Percentiles rank a stretch among this genome's conserved stretches.
phyloP scores from a whole-genome alignment of 2,329 filamentous ascomycete species.

The Diaporthe humulicola region DNA sequence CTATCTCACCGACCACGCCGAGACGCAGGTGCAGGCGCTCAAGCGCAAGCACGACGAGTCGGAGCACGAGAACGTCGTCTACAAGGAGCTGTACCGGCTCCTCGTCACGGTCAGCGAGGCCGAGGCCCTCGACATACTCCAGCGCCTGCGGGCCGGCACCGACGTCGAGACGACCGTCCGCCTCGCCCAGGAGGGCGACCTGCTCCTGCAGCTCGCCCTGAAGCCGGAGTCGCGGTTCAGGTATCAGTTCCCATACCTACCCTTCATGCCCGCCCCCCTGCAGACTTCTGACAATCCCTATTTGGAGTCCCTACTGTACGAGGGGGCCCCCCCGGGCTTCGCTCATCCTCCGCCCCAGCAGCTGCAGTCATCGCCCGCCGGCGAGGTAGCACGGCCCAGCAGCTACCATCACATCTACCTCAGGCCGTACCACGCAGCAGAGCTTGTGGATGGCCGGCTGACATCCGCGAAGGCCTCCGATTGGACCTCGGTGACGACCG shows the following conservation, averaged over 20 bases:
- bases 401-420: not conserved
- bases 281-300: conserved; percentile 27
- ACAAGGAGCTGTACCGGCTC: conserved; percentile 20
- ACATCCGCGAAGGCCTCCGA: not conserved
- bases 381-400: not conserved
- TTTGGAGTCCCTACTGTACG: not conserved
- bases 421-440: conserved; percentile 7
- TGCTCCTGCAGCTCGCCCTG: conserved; percentile 12
- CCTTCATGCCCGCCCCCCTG: not conserved
- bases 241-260: conserved; percentile 19
- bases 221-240: not conserved
- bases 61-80: not conserved
- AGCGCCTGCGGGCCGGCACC: conserved; percentile 1
- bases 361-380: not conserved
- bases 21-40: conserved; percentile 13
- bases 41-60: conserved; percentile 24
- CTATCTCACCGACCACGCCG: not conserved
- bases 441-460: conserved; percentile 6
- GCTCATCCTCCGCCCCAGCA: not conserved
- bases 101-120: not conserved
- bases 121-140: conserved; percentile 13
- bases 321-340: not conserved
- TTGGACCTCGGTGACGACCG: not conserved
- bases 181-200: conserved; percentile 5
- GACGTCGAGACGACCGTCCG: not conserved